Percentiles rank a stretch among this genome's conserved stretches.
These are phyloP conservation scores for Cryoendolithus antarcticus DNA, from an alignment of 2,329 filamentous ascomycete species.

Conservation along the genomic window DNA sequence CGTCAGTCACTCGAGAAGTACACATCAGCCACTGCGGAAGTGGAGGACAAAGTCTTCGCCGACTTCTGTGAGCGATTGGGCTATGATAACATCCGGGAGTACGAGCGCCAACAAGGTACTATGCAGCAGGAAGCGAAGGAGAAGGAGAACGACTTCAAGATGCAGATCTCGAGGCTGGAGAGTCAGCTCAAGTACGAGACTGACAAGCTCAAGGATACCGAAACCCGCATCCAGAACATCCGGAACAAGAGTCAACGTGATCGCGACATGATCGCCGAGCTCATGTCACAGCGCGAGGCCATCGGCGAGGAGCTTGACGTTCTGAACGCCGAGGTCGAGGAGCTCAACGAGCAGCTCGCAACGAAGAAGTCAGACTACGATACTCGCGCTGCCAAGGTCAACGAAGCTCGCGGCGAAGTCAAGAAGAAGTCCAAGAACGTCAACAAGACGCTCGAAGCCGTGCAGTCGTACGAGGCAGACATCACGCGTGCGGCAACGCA, in stretches of 20 bases:
- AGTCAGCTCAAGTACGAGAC: conserved; percentile 53
- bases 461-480: conserved; percentile 68
- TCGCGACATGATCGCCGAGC: conserved; percentile 54
- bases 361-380: conserved; percentile 55
- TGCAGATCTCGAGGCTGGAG: conserved; percentile 55
- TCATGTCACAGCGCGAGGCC: conserved; percentile 58
- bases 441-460: conserved; percentile 60
- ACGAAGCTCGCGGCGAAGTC: conserved; percentile 65
- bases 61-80: conserved; percentile 78
- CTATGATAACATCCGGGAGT: conserved; percentile 80
- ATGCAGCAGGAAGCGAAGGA: conserved; percentile 81
- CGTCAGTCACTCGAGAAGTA: conserved; percentile 43
- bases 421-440: conserved; percentile 77
- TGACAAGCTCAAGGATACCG: conserved; percentile 58
- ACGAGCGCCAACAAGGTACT: conserved; percentile 85
- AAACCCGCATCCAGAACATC: conserved; percentile 56
- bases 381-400: conserved; percentile 61
- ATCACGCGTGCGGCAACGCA: conserved; percentile 74
- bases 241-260: conserved; percentile 55
- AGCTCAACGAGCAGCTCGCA: conserved; percentile 59
- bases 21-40: conserved; percentile 56
- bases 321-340: conserved; percentile 64
- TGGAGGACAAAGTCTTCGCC: conserved; percentile 80
- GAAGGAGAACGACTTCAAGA: conserved; percentile 75
- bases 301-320: conserved; percentile 63